Evolutionary conservation across 179 eudicot genomes (phyloP), one percentile per base, ranked within the genome.

Genomic region (Carnegiea gigantea): DNA sequence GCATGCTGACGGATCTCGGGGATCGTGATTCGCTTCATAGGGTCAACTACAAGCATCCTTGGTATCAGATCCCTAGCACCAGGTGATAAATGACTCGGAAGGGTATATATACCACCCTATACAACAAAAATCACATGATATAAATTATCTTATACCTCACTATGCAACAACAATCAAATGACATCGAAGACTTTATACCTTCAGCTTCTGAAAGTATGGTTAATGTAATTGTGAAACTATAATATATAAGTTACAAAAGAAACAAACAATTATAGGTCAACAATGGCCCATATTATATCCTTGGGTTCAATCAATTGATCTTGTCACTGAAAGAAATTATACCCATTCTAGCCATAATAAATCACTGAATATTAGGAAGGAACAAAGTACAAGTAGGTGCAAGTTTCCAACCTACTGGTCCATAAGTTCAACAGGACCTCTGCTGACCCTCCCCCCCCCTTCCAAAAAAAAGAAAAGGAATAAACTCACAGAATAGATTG

Each of bases 31-130:
- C 99, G 88, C 83, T 91, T 96, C 94, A 90, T 90, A 53, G 99
- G 98, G 80, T 95, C 95, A 83, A 96, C 99, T 70, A 92, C 91
- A 83, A 96, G 97, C 97, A 96, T 86, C 89, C 98, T 89, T 64
- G 98, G 95, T 78, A 96, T 96, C 84, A 96, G 86, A 89, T 94
- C 97, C 85, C 93, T 90, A 38, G 99, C 98, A 71, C 94, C 91
- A 72, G 91, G 83, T 15, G 99, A 96, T 78, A 96, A 87, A 84
- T 96, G 99, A 79, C 98, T 92, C n/a, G 97, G 99, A 75, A 93
- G 98, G 30, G 98, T 92, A 85, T 96, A 96, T 85, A 90, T 87
- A 77, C 98, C 99, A 87, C 94, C 93, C 99, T 96, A 80, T 43
- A 83, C 38, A 80, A 70, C 24, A 77, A 79, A 79, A 76, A 76